Base-by-base conservation (phyloP, 1,284 basidiomycete species). In the Sanguinoderma infundibulare region DNA sequence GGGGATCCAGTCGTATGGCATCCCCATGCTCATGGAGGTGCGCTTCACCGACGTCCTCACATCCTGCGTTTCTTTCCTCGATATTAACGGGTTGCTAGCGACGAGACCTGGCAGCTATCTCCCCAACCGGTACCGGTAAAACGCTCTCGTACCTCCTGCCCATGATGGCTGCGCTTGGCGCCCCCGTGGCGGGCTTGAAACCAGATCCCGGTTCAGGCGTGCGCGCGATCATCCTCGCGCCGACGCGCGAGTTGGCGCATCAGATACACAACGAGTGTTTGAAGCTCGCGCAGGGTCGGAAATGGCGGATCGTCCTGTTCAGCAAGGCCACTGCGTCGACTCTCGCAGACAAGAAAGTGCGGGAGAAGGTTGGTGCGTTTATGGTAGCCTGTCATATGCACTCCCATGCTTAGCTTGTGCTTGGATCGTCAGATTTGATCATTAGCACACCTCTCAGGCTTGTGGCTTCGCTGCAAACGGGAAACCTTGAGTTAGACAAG, bases 211-310 rank as follows among this genome's bases (percentile, higher is more conserved):
- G 84, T 1, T 70, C 71, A 26, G 94, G 94, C 26, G 87, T 90
- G 14, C 83, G 96, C 61, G 90, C 92, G 0, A 70, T 99, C 17
- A 81, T 99, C 54, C 76, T 99, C 57, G 93, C 94, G 1, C 98
- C 98, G 1, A 99, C 98, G 0, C 87, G 95, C 65, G 98, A 99
- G 78, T 78, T 99, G n/a, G 96, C 97, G 0, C 90, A 95, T 67
- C 98, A 99, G 73, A 98, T 99, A 61, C 84, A 95, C 64, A 95
- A 95, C 60, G 98, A 99, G 73, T 94, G 91, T 64, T 73, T 92
- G 47, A 95, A 94, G 72, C 79, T 98, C 14, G 90, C 91, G 1
- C 81, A 88, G 64, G 94, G 92, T 7, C 83, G 93, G 51, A 92
- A 90, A 68, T 98, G 96, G 95, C 83, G 87, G 55, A 83, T 91